Evolutionary conservation across 768 basidiomycete genomes (phyloP), one percentile per base, ranked within the genome.

Genomic region (Kwoniella europaea): DNA sequence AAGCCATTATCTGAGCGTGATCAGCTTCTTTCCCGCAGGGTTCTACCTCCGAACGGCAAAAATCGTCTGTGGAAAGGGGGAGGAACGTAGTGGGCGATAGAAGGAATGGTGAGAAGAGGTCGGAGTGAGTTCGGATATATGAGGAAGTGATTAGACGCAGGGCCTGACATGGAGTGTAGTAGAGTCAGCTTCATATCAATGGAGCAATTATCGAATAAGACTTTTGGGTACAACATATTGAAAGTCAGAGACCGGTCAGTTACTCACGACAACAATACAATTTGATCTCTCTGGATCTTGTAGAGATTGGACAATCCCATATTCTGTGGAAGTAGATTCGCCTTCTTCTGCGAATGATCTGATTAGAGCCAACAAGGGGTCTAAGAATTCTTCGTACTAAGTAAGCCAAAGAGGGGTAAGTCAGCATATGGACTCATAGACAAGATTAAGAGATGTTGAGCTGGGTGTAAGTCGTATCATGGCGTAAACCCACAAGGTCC

Each of bases 71-170:
- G 4, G 86, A 85, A 75, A 91, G 87, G 12, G 84, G 85, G 27
- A 87, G 87, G 29, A 87, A 88, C 0, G 88, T 88, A 35, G 93
- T 91, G 1, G 91, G 91, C 64, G 92, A 88, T 72, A 90, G 87
- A 7, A 96, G 86, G 85, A 94, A 95, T 20, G 87, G 88, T 16
- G 86, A 86, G 79, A 90, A 94, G 55, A 85, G 84, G 2, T 88
- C 86, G 9, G 87, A 85, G 74, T 91, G 86, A 4, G 86, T 79
- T 22, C 90, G 90, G 69, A 96, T 91, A 82, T 92, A 89, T 2
- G 93, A 90, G 0, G 92, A 91, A 74, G 95, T 91, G 20, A 94
- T 83, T 67, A 95, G 86, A 56, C 95, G 88, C 74, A 98, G 86
- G 81, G 90, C 79, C 93, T 88, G n/a, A n/a, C n/a, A n/a, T n/a